A percentile compares a stretch with the other conserved stretches of the same genome.
phyloP scores from a whole-genome alignment of 768 basidiomycete species.

The Tephrocybe sp. region DNA sequence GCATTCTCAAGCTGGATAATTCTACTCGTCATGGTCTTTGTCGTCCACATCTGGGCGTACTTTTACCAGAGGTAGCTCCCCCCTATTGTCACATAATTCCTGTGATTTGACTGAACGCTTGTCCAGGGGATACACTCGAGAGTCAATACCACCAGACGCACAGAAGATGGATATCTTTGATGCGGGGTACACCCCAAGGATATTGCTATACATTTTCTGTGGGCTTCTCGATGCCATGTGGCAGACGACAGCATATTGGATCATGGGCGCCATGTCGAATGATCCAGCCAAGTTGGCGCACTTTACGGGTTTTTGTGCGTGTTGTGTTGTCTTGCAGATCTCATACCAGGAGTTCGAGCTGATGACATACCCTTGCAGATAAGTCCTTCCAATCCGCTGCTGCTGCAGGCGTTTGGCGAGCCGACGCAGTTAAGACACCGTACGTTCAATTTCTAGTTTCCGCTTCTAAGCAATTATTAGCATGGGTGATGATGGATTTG shows the following conservation, averaged over 20 bases:
- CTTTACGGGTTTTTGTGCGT: constrained; percentile 79
- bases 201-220: constrained; percentile 68
- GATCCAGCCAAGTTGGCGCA: constrained; percentile 77
- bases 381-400: constrained; percentile 78
- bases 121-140: constrained; percentile 56
- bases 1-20: constrained; percentile 70
- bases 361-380: constrained; percentile 32
- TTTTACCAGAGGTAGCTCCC: constrained; percentile 61
- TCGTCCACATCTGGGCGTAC: constrained; percentile 74
- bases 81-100: constrained; percentile 10
- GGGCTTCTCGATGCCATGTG: constrained; percentile 81
- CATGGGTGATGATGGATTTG: neutral
- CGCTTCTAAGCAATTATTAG: neutral
- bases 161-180: constrained; percentile 61
- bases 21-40: constrained; percentile 61
- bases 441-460: neutral
- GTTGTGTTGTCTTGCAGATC: neutral
- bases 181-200: constrained; percentile 47
- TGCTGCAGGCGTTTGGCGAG: constrained; percentile 70
- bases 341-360: neutral
- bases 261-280: constrained; percentile 85
- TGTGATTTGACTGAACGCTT: neutral
- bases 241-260: constrained; percentile 82
- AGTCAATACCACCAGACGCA: constrained; percentile 34
- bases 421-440: constrained; percentile 57